Evolutionary conservation across 768 basidiomycete species (phyloP).

Genomic region (Mycena capillaripes): DNA sequence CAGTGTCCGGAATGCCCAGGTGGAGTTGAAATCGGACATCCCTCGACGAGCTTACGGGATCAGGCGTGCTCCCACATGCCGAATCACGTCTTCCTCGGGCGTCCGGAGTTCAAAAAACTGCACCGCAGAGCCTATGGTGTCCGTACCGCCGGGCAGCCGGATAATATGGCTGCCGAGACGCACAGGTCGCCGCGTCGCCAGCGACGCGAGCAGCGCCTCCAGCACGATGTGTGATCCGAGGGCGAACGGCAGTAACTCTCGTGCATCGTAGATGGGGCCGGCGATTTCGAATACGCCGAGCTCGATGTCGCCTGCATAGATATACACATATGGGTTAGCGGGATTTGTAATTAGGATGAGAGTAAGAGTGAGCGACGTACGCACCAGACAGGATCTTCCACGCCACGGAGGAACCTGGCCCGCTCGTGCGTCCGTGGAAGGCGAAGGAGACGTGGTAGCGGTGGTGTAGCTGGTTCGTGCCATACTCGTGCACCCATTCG

Average conservation of each 20-base stretch:
- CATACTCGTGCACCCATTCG: slow-evolving; percentile 33
- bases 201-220: slow-evolving; percentile 22
- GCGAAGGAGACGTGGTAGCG: slow-evolving; percentile 13
- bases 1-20: too few relatives aligned
- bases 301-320: slow-evolving; percentile 1
- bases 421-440: slow-evolving; percentile 23
- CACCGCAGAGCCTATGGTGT: neutral
- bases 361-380: neutral
- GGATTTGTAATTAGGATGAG: neutral
- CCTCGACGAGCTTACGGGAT: neutral
- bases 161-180: slow-evolving; percentile 14
- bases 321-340: too few relatives aligned
- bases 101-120: slow-evolving; percentile 26
- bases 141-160: neutral
- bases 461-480: slow-evolving; percentile 8
- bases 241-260: slow-evolving; percentile 7
- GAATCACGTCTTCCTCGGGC: slow-evolving; percentile 6
- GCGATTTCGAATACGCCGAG: slow-evolving; percentile 30
- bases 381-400: slow-evolving; percentile 21
- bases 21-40: too few relatives aligned
- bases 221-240: slow-evolving; percentile 26
- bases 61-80: slow-evolving; percentile 1
- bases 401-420: slow-evolving; percentile 19
- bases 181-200: slow-evolving; percentile 16
- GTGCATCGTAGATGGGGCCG: slow-evolving; percentile 12